A percentile compares a stretch with the other conserved stretches of the same genome.
Evolutionary conservation across 2,329 filamentous ascomycete species (phyloP).

Genomic region (Escovopsis weberi): DNA sequence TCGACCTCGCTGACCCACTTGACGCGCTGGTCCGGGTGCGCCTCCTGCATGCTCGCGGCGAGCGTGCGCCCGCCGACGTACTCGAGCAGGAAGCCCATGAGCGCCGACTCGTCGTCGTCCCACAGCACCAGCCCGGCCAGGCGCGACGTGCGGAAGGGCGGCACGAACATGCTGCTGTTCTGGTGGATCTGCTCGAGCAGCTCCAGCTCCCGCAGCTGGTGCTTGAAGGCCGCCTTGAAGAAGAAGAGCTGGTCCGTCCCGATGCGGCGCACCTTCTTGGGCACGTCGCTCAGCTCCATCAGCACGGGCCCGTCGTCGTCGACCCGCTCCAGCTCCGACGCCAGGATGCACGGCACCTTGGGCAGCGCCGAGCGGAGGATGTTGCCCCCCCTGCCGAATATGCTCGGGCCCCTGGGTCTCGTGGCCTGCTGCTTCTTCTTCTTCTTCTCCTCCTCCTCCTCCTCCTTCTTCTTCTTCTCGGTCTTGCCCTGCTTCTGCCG

Average conservation of each 20-base stretch:
- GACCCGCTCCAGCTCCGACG: slow-evolving; percentile 3
- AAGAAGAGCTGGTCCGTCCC: slow-evolving; percentile 3
- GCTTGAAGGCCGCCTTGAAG: slow-evolving; percentile 5
- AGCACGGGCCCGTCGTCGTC: not conserved
- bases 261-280: slow-evolving; percentile 1
- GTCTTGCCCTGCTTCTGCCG: no score
- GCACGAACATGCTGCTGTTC: slow-evolving; percentile 3
- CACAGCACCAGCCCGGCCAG: slow-evolving; percentile 8
- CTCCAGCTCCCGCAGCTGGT: slow-evolving; percentile 5
- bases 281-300: slow-evolving; percentile 3
- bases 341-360: slow-evolving; percentile 1
- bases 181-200: slow-evolving; percentile 3
- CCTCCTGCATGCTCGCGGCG: not conserved
- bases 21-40: slow-evolving; percentile 1
- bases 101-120: slow-evolving; percentile 6
- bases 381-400: not conserved
- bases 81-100: slow-evolving; percentile 9
- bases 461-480: no score
- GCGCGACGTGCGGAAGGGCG: slow-evolving; percentile 12
- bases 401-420: no score
- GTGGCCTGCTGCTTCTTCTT: not conserved
- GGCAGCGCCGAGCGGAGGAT: slow-evolving; percentile 5
- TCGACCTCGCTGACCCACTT: slow-evolving; percentile 9
- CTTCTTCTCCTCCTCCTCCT: no score
- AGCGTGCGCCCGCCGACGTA: slow-evolving; percentile 7